Conservation (phyloP, 169 alveolate species). For the Sarcocystis neurona region DNA sequence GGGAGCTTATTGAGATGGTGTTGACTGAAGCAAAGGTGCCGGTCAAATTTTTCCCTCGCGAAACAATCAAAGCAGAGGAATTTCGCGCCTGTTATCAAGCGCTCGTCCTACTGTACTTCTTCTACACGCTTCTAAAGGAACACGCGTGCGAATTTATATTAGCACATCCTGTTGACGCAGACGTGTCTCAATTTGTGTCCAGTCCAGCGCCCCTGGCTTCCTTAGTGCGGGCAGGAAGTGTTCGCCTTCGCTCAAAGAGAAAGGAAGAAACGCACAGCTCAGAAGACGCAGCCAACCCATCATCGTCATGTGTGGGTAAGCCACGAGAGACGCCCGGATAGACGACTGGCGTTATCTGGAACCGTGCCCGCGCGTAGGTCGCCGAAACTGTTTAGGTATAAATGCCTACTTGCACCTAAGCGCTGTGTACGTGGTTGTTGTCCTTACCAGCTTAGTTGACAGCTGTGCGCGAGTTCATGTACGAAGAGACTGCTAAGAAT, state of each 20-base stretch:
- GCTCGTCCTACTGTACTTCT: slow-evolving; percentile 65
- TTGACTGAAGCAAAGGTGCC: slow-evolving; percentile 62
- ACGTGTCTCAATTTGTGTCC: slow-evolving; percentile 68
- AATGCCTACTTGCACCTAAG: too few species aligned
- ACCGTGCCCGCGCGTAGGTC: too few species aligned
- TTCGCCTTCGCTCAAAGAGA: slow-evolving; percentile 24
- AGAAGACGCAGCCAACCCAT: neutral
- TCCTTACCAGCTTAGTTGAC: too few species aligned
- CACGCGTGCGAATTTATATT: slow-evolving; percentile 72
- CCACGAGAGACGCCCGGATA: too few species aligned
- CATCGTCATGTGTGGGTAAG: too few species aligned
- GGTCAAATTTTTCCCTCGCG: slow-evolving; percentile 45
- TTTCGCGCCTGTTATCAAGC: slow-evolving; percentile 68
- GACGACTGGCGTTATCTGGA: too few species aligned
- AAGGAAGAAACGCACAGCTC: neutral
- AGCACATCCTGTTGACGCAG: slow-evolving; percentile 62
- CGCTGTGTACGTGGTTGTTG: too few species aligned
- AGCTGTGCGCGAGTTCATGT: too few species aligned
- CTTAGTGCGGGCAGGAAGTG: slow-evolving; percentile 66
- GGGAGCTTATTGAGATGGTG: slow-evolving; percentile 63
- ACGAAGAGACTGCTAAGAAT: too few species aligned
- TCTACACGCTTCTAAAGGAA: slow-evolving; percentile 63
- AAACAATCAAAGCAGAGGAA: slow-evolving; percentile 20
- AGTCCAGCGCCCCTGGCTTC: slow-evolving; percentile 71
- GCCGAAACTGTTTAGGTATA: too few species aligned